phyloP scores from a whole-genome alignment of 2,329 filamentous ascomycete genomes.

The Xylaria sp. region DNA sequence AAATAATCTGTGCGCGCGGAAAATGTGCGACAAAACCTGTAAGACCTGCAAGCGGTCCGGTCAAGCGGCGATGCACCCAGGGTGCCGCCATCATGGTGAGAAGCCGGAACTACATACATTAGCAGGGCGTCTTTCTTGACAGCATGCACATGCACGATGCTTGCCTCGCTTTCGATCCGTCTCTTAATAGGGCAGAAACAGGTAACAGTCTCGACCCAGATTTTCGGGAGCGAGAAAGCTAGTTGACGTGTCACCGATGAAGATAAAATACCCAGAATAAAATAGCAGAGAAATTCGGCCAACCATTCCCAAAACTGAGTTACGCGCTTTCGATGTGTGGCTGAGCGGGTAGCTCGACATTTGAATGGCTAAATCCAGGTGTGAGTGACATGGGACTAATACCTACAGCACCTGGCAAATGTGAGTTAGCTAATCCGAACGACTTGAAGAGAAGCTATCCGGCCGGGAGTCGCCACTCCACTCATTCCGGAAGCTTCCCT shows the following conservation, averaged over 20 bases:
- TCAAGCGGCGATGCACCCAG: slow-evolving; percentile 34
- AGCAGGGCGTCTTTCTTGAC: slow-evolving; percentile 25
- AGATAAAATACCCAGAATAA: background rate
- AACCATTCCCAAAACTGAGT: slow-evolving; percentile 37
- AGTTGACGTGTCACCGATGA: slow-evolving; percentile 47
- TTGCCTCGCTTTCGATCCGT: slow-evolving; percentile 33
- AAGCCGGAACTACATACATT: slow-evolving; percentile 26
- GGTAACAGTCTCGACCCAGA: slow-evolving; percentile 42
- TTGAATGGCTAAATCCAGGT: slow-evolving; percentile 31
- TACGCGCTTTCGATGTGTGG: slow-evolving; percentile 33
- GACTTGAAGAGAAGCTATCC: background rate
- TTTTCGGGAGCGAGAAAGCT: slow-evolving; percentile 42
- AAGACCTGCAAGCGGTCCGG: slow-evolving; percentile 26
- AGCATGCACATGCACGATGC: slow-evolving; percentile 37
- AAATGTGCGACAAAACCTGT: slow-evolving; percentile 19
- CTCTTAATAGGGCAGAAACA: slow-evolving; percentile 35
- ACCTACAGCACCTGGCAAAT: background rate
- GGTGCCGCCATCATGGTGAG: slow-evolving; percentile 31
- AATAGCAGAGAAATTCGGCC: background rate
- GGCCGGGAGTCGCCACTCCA: slow-evolving; percentile 41
- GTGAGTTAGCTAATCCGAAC: slow-evolving; percentile 11
- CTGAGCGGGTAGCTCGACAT: slow-evolving; percentile 23
- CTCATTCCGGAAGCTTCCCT: slow-evolving; percentile 48
- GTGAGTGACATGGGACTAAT: slow-evolving; percentile 10
- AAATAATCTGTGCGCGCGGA: slow-evolving; percentile 22